Conservation (phyloP, 768 basidiomycete species). For the Clavaria fumosa region DNA sequence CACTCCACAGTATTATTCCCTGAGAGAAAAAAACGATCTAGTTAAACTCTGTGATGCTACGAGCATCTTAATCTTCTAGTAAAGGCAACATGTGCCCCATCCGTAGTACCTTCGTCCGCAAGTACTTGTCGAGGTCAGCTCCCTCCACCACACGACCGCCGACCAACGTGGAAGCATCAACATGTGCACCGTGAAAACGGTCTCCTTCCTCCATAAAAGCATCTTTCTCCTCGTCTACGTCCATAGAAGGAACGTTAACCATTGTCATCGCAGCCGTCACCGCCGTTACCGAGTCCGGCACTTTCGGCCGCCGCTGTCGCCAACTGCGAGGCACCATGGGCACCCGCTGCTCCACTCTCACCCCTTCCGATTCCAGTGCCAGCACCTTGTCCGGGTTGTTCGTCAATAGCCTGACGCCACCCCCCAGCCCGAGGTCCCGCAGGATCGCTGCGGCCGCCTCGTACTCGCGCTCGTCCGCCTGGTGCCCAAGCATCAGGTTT, state of each 20-base stretch:
- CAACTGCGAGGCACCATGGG: conserved; percentile 92
- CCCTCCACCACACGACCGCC: conserved; percentile 66
- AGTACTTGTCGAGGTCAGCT: conserved; percentile 83
- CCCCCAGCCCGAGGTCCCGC: conserved; percentile 68
- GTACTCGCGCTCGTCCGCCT: conserved; percentile 88
- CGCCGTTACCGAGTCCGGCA: too few species aligned
- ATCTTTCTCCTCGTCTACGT: conserved; percentile 21
- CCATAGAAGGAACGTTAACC: conserved; percentile 11
- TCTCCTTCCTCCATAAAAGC: too few species aligned
- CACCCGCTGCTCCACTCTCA: conserved; percentile 70
- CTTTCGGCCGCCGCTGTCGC: conserved; percentile 30
- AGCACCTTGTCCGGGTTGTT: conserved; percentile 97
- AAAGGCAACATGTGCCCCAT: conserved; percentile 94
- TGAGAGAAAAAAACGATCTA: background rate
- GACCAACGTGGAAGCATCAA: conserved; percentile 66
- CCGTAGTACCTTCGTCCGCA: conserved; percentile 87
- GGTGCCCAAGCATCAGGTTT: conserved; percentile 87
- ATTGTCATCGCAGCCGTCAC: conserved; percentile 10
- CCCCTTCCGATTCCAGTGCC: conserved; percentile 72
- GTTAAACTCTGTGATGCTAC: too few species aligned
- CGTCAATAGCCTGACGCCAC: conserved; percentile 59
- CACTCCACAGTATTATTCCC: too few species aligned
- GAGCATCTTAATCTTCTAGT: too few species aligned
- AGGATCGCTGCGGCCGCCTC: conserved; percentile 84
- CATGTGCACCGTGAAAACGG: too few species aligned